These are phyloP conservation scores for Xylaria polymorpha DNA, from an alignment of 2,329 filamentous ascomycete species.

Conservation along the genomic window DNA sequence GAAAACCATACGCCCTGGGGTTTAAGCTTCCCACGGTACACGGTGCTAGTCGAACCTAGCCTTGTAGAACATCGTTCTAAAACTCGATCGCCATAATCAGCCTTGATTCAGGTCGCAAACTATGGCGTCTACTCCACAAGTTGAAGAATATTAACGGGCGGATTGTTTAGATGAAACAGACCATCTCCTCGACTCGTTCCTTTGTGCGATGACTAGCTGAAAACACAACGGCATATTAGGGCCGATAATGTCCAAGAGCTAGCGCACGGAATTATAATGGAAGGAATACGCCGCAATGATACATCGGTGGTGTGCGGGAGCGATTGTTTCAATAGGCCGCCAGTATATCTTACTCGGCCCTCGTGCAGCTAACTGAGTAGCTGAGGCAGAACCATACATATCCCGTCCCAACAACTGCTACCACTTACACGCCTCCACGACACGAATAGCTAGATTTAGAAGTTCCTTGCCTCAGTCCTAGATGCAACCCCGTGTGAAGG, in stretches of 20 bases:
- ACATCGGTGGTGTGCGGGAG: constrained; percentile 17
- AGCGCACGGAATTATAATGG: neutral
- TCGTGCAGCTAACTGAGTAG: constrained; percentile 17
- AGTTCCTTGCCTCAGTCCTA: constrained; percentile 20
- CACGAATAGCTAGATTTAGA: constrained; percentile 1
- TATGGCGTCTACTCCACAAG: neutral
- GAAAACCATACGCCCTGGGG: neutral
- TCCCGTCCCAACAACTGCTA: constrained; percentile 11
- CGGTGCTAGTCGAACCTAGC: neutral
- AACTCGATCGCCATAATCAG: neutral
- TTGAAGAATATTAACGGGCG: neutral
- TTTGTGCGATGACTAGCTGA: neutral
- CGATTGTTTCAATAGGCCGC: neutral
- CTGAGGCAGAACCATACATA: neutral
- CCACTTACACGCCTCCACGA: neutral
- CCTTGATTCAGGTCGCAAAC: neutral
- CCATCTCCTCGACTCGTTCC: neutral
- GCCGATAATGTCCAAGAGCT: constrained; percentile 12
- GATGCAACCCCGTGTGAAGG: neutral
- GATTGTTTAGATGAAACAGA: neutral
- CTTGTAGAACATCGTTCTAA: neutral
- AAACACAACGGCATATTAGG: constrained; percentile 3
- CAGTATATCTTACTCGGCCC: neutral
- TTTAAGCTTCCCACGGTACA: neutral
- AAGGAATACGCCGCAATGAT: constrained; percentile 10